Base-by-base conservation (phyloP, 805 yeast species). In the Teunomyces panamensis region DNA sequence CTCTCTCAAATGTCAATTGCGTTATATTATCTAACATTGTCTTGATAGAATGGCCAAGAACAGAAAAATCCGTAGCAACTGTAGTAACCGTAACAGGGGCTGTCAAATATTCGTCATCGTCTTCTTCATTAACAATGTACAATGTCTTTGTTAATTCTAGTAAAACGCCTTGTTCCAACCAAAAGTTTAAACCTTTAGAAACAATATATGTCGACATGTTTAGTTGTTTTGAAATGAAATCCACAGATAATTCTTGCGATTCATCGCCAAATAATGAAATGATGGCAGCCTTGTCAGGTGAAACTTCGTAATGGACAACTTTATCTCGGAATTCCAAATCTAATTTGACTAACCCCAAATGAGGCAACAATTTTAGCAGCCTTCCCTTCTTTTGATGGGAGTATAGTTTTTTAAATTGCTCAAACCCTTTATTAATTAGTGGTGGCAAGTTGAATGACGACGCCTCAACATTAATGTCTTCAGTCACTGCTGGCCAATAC, bases 401-500 rank as follows among this genome's bases (percentile, higher is more conserved):
- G 60, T 71, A 92, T 2, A 59, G 57, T 2, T 56, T 49, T 8
- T 75, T 67, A 56, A 80, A 89, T 0, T 56, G 51, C 1, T 73
- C 67, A 47, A 84, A 68, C 26, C 68, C 65, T 0, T 59, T 39
- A 27, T 70, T 59, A 1, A 89, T 64, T 1, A 47, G 56, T 0
- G 55, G 52, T 0, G 95, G 94, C 2, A 83, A 56, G 6, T 56
- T 60, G 54, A 81, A 75, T n/a, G 62, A 58, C 29, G 72, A 74
- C n/a, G 44, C 51, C 2, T 62, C 68, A 13, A 57, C 46, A n/a
- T 48, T 49, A 5, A 60, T 37, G 30, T 48, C 52, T 5, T 68
- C 64, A 27, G 71, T 57, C n/a, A 78, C 57, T 4, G 74, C 68
- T 0, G 91, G 89, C 99, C 99, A 92, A 61, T 83, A 92, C 14